Evolutionary conservation across 1,284 basidiomycete genomes (phyloP), one percentile per base, ranked within the genome.

Genomic region (Puccinia horiana): DNA sequence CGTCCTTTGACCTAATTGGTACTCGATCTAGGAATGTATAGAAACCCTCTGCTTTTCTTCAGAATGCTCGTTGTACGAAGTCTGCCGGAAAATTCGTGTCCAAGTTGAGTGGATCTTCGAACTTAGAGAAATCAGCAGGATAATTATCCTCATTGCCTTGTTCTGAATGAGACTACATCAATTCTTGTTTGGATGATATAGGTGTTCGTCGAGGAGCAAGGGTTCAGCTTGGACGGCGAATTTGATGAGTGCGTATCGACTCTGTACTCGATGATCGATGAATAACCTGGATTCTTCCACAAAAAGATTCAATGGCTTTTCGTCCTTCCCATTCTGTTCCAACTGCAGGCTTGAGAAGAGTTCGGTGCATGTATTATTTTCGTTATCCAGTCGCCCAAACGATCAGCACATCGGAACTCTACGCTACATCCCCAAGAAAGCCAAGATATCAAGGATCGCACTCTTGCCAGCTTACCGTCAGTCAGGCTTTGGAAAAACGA

Each of bases 161-260:
- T n/a, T n/a, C n/a, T n/a, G n/a, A n/a, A n/a, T n/a, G n/a, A n/a
- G n/a, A n/a, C n/a, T n/a, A n/a, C n/a, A n/a, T n/a, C n/a, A n/a
- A n/a, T n/a, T n/a, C n/a, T n/a, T n/a, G n/a, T n/a, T n/a, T n/a
- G n/a, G n/a, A n/a, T n/a, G n/a, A n/a, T n/a, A n/a, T 72, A 72
- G 69, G 47, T 72, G 23, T 72, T 72, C 44, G 69, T 72, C n/a
- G 40, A 42, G n/a, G 69, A 72, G 20, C 69, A 72, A 72, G 69
- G 69, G n/a, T 72, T 72, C 47, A 26, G 32, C 29, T 72, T 72
- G 69, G 47, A 14, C 16, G 44, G 32, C 32, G 69, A 72, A 32
- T 72, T 72, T 49, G 44, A 49, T 23, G 69, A 49, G 69, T 72
- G 47, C 1, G 69, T 72, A 8, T n/a, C 18, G 49, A 52, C 4